phyloP scores from a whole-genome alignment of 306 rosid species.

The Acacia crassicarpa region DNA sequence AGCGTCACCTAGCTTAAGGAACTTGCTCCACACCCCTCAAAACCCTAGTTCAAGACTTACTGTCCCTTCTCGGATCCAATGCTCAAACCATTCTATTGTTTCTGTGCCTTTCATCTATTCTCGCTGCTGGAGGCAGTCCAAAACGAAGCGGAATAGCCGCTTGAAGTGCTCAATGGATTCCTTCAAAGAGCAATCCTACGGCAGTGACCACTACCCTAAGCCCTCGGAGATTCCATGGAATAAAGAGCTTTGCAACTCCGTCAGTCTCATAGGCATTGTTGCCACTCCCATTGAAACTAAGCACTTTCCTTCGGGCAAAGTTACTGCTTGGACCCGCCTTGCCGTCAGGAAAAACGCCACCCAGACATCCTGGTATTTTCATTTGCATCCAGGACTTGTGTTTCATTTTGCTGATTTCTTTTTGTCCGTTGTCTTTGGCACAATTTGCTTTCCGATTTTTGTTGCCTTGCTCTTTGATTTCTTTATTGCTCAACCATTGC shows the following conservation, averaged over 20 bases:
- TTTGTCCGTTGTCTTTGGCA: too few species aligned
- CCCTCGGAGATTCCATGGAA: conserved; percentile 86
- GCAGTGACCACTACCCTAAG: conserved; percentile 41
- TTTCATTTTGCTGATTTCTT: not conserved
- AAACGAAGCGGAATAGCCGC: not conserved
- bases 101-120: not conserved
- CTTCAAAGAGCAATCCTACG: conserved; percentile 13
- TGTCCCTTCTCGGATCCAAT: conserved; percentile 5
- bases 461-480: too few species aligned
- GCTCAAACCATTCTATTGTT: not conserved
- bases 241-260: conserved; percentile 80
- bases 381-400: conserved; percentile 36
- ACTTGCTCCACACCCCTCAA: conserved; percentile 9
- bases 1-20: conserved; percentile 13
- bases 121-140: not conserved
- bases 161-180: conserved; percentile 50
- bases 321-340: conserved; percentile 79
- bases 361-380: conserved; percentile 58
- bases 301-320: conserved; percentile 78
- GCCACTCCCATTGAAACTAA: conserved; percentile 70
- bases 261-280: conserved; percentile 76
- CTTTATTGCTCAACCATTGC: too few species aligned
- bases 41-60: not conserved
- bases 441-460: too few species aligned
- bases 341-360: conserved; percentile 76